Percentiles rank a stretch among this genome's conserved stretches.
Conservation (phyloP, 192 early-diverging fungal species). For the Coemansia sp. region DNA sequence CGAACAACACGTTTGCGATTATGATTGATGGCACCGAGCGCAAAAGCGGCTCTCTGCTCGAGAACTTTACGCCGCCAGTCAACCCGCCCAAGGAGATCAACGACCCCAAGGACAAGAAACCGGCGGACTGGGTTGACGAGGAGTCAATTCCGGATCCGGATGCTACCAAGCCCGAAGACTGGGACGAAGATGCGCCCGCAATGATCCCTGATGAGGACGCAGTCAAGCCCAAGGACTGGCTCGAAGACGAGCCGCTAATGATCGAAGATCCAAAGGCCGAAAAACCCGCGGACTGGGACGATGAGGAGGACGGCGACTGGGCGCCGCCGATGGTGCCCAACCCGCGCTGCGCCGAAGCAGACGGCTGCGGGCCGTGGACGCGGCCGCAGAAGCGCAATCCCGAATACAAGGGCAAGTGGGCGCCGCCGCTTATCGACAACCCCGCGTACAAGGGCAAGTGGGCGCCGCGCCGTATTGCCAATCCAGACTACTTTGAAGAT, state of each 20-base stretch:
- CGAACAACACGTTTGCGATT: constrained; percentile 77
- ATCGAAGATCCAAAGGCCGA: constrained; percentile 74
- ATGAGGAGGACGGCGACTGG: constrained; percentile 94
- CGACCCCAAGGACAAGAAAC: constrained; percentile 75
- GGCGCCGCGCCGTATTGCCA: constrained; percentile 78
- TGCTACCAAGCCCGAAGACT: constrained; percentile 71
- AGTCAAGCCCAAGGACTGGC: constrained; percentile 80
- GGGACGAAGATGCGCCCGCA: constrained; percentile 85
- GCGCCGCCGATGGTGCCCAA: constrained; percentile 69
- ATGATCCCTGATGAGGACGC: constrained; percentile 75
- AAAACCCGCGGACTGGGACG: constrained; percentile 90
- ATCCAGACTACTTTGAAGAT: constrained; percentile 85
- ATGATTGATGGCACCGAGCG: constrained; percentile 66
- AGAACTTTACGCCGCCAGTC: constrained; percentile 77
- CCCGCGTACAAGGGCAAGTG: constrained; percentile 90
- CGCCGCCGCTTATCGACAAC: constrained; percentile 79
- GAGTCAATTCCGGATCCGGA: constrained; percentile 78
- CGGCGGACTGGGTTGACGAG: constrained; percentile 82
- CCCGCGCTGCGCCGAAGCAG: constrained; percentile 70
- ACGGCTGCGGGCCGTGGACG: constrained; percentile 78
- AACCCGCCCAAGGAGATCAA: constrained; percentile 84
- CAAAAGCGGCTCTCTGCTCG: constrained; percentile 66
- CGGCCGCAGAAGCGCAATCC: constrained; percentile 80
- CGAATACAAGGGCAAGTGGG: constrained; percentile 87
- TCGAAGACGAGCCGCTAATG: constrained; percentile 69